Percentiles rank a stretch among this genome's conserved stretches.
Evolutionary conservation across 2,329 filamentous ascomycete genomes (phyloP).

Genomic region (Colletotrichum sp.): DNA sequence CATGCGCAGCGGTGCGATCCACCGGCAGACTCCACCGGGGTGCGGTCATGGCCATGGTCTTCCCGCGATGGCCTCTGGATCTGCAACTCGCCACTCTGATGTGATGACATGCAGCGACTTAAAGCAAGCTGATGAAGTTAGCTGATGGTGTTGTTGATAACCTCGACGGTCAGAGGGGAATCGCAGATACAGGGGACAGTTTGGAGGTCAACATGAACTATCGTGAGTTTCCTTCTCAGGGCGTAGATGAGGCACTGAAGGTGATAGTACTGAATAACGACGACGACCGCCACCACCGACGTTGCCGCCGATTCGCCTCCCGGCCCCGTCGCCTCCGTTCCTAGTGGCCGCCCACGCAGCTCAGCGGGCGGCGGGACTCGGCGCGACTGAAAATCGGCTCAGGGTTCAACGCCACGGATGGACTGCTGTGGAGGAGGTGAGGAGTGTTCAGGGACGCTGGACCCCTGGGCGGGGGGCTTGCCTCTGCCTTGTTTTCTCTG

Average conservation of each 20-base stretch:
- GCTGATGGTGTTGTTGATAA: background rate
- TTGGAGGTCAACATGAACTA: background rate
- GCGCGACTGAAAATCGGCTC: background rate
- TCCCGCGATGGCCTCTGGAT: background rate
- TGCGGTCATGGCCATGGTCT: background rate
- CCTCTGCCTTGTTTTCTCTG: background rate
- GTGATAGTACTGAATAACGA: background rate
- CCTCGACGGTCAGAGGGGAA: background rate
- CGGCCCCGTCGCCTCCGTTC: background rate
- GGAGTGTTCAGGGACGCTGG: background rate
- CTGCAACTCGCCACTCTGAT: background rate
- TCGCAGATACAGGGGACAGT: background rate
- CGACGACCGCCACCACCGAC: background rate
- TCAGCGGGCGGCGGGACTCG: background rate
- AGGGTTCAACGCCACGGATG: background rate
- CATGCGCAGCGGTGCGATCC: background rate
- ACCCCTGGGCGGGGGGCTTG: background rate
- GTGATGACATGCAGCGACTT: background rate
- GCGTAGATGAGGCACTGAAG: background rate
- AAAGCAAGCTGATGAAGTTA: background rate
- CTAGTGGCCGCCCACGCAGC: background rate
- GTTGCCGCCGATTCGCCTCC: background rate
- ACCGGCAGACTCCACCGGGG: background rate
- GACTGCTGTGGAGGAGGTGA: background rate
- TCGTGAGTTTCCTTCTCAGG: background rate